Base-by-base conservation (phyloP, 495 filamentous ascomycete species). In the Penicillium coffeae region DNA sequence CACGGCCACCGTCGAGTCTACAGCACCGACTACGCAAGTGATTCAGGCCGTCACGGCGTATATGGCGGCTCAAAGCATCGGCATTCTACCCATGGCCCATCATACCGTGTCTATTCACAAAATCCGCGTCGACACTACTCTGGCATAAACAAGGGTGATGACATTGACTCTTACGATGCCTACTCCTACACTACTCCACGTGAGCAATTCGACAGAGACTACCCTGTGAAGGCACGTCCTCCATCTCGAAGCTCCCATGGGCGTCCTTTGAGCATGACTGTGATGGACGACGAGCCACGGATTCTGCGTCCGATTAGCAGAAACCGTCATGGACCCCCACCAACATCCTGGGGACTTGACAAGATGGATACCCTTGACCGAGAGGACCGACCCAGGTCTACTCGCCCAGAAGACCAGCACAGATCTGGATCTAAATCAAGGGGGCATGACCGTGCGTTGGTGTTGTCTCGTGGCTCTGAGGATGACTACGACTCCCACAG, bases 141-240 rank as follows among this genome's bases (percentile, higher is more conserved):
- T 18, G 62, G 62, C 6, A 50, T 64, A 40, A 59, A 65, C 37
- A 73, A 79, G 30, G 67, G 76, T 10, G 80, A 84, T 41, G 84
- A 84, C 58, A 79, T 82, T 42, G 82, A 84, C 33, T 74, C 83
- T 34, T 68, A 69, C 38, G 63, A 73, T 56, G 81, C 81, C 1
- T 89, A 83, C 57, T 85, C 86, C 39, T 89, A 89, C 52, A 89
- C 85, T 3, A 84, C 80, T 20, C 80, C 83, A 8, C 74, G 80
- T 52, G 85, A 89, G 49, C 70, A 87, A 41, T 84, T 82, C 27
- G 75, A 86, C 34, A 81, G 82, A 38, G 86, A 89, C 49, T 72
- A 81, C 66, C 61, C 72, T 65, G 64, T 68, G 47, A 64, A 74
- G 47, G 63, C 65, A 42, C 68, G 71, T 41, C 70, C 77, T 25